These are phyloP conservation scores for Pyrus bretschneideri DNA, from an alignment of 306 rosid genomes.

Conservation along the genomic window DNA sequence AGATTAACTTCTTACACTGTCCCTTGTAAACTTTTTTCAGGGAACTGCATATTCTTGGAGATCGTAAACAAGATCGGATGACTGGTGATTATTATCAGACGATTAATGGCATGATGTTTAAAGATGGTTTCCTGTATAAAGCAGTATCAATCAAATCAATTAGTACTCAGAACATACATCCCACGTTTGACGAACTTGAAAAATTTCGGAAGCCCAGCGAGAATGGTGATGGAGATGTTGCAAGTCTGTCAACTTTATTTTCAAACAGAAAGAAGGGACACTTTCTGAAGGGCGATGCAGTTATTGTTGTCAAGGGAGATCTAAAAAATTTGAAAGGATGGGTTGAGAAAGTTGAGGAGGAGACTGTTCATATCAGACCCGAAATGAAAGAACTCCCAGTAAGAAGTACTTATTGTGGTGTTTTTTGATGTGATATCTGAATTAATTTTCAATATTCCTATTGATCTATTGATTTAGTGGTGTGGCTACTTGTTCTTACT, in stretches of 20 bases:
- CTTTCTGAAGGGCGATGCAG: constrained; percentile 96
- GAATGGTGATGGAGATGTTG: constrained; percentile 80
- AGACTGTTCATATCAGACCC: constrained; percentile 81
- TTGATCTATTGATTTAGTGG: not conserved
- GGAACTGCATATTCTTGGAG: constrained; percentile 87
- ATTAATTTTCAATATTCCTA: not conserved
- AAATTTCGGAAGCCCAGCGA: constrained; percentile 88
- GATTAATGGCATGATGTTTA: constrained; percentile 86
- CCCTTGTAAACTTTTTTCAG: constrained; percentile 35
- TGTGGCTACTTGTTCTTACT: constrained; percentile 7
- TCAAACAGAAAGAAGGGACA: constrained; percentile 95
- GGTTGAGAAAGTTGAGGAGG: constrained; percentile 98
- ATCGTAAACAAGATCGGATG: constrained; percentile 80
- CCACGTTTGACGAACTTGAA: constrained; percentile 92
- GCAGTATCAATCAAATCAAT: constrained; percentile 84
- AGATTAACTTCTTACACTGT: not conserved
- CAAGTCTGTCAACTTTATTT: constrained; percentile 81
- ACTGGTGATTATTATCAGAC: constrained; percentile 84
- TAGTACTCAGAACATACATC: constrained; percentile 68
- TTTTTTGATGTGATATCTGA: not conserved
- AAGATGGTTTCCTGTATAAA: constrained; percentile 92
- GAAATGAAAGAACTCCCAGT: constrained; percentile 88
- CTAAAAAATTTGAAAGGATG: constrained; percentile 87
- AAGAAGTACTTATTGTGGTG: constrained; percentile 22
- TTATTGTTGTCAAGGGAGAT: constrained; percentile 83